These are phyloP conservation scores for Lactarius deliciosus DNA, from an alignment of 768 basidiomycete species.

Conservation along the genomic window DNA sequence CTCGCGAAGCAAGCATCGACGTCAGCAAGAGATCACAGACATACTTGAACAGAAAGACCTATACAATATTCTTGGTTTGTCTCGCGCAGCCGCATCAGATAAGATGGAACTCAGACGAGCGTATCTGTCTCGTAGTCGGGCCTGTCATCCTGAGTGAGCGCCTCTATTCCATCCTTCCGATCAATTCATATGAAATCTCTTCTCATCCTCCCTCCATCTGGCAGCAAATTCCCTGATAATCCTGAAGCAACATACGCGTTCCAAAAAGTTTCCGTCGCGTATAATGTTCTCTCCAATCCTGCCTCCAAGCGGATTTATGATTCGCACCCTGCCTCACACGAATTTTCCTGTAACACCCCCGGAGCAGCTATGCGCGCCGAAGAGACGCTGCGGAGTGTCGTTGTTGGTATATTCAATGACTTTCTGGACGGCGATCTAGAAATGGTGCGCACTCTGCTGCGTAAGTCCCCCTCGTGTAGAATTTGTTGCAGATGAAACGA, in stretches of 20 bases:
- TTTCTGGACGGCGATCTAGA: conserved; percentile 88
- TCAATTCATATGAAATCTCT: neutral
- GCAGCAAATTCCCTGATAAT: conserved; percentile 77
- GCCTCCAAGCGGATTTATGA: conserved; percentile 70
- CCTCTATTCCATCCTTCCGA: neutral
- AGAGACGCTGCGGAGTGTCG: conserved; percentile 74
- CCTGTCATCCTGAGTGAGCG: conserved; percentile 86
- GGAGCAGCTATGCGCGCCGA: conserved; percentile 60
- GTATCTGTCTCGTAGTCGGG: conserved; percentile 70
- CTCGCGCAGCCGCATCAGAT: conserved; percentile 51
- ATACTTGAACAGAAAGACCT: conserved; percentile 65
- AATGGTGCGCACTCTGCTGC: conserved; percentile 71
- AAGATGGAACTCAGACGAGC: conserved; percentile 65
- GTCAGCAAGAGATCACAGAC: conserved; percentile 43
- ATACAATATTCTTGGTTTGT: conserved; percentile 70
- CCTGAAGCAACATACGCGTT: conserved; percentile 81
- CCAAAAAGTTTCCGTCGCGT: conserved; percentile 83
- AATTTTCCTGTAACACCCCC: conserved; percentile 53
- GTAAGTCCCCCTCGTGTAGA: conserved; percentile 43
- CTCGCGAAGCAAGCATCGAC: conserved; percentile 20
- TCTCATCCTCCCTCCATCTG: neutral
- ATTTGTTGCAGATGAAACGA: conserved; percentile 9
- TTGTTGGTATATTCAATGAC: conserved; percentile 74
- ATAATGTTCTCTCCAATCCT: conserved; percentile 75
- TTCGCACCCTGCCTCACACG: conserved; percentile 44